phyloP scores from a whole-genome alignment of 805 yeast species.

The Hanseniaspora meyeri region DNA sequence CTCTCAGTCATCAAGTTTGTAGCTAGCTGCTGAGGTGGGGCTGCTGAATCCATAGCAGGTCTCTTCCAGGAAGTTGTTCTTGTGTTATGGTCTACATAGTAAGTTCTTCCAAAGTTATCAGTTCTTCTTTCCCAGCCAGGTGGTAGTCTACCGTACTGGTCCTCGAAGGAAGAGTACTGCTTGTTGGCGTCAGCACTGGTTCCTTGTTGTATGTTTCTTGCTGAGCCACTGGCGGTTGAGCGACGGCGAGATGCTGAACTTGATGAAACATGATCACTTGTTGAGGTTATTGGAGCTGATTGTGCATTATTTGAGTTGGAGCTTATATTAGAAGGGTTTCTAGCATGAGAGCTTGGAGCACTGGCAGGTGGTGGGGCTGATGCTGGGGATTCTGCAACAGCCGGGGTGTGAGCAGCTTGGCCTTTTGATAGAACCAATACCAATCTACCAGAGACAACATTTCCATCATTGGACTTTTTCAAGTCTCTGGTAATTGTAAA shows the following conservation, averaged over 20 bases:
- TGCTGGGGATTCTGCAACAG: not conserved
- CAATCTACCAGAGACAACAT: conserved; percentile 86
- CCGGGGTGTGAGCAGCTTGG: not conserved
- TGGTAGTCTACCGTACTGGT: conserved; percentile 89
- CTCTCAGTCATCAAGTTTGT: conserved; percentile 30
- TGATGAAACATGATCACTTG: not conserved
- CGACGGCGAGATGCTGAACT: conserved; percentile 13
- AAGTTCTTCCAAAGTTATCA: conserved; percentile 92
- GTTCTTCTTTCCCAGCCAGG: conserved; percentile 99
- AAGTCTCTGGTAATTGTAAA: conserved; percentile 89
- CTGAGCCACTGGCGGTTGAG: conserved; percentile 17
- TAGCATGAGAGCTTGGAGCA: not conserved
- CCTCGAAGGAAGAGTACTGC: conserved; percentile 88
- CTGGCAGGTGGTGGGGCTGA: not conserved
- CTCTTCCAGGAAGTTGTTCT: conserved; percentile 99
- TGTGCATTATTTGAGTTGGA: not conserved
- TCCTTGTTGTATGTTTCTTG: conserved; percentile 17
- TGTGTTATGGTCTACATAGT: conserved; percentile 94
- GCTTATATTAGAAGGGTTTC: not conserved
- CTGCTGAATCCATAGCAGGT: conserved; percentile 74
- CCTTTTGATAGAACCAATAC: conserved; percentile 53
- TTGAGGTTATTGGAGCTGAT: not conserved
- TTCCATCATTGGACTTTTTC: conserved; percentile 79
- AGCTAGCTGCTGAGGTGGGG: conserved; percentile 33
- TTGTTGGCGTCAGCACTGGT: conserved; percentile 28